Conservation (phyloP, 2,329 filamentous ascomycete species). For the Botryotinia convoluta region DNA sequence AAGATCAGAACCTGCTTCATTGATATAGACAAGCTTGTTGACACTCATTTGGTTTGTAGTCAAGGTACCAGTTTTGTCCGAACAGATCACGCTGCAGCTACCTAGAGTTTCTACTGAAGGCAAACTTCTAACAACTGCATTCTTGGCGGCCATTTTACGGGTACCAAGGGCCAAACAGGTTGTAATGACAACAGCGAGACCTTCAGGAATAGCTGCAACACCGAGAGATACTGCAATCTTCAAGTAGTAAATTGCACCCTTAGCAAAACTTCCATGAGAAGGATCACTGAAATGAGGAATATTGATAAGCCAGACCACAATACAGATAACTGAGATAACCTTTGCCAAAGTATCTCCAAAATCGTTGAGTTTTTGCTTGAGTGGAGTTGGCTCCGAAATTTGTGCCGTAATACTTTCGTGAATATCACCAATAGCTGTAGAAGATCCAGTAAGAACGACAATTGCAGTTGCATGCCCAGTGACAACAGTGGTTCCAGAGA, state of each 20-base stretch:
- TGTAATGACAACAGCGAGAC: slow-evolving; percentile 97
- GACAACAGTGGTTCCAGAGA: slow-evolving; percentile 96
- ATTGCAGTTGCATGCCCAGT: slow-evolving; percentile 89
- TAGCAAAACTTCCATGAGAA: slow-evolving; percentile 87
- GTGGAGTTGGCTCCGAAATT: slow-evolving; percentile 92
- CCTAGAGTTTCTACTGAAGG: slow-evolving; percentile 97
- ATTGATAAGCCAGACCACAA: slow-evolving; percentile 98
- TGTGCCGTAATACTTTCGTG: slow-evolving; percentile 98
- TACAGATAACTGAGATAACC: slow-evolving; percentile 95
- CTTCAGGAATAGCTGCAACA: slow-evolving; percentile 96
- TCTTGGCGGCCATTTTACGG: slow-evolving; percentile 97
- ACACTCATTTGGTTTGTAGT: slow-evolving; percentile 99
- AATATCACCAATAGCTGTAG: slow-evolving; percentile 95
- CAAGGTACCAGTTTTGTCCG: slow-evolving; percentile 96
- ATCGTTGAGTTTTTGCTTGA: slow-evolving; percentile 98
- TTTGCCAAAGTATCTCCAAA: slow-evolving; percentile 96
- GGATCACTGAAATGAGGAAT: slow-evolving; percentile 96
- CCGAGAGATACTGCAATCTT: slow-evolving; percentile 99
- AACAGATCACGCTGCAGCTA: slow-evolving; percentile 99
- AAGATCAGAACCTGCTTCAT: slow-evolving; percentile 67
- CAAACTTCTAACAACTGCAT: slow-evolving; percentile 91
- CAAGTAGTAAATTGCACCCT: slow-evolving; percentile 98
- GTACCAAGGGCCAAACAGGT: slow-evolving; percentile 95
- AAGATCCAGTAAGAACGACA: slow-evolving; percentile 84
- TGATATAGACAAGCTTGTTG: slow-evolving; percentile 84